Base-by-base conservation (phyloP, 1,284 basidiomycete species). In the Xerocomus amazonicus region DNA sequence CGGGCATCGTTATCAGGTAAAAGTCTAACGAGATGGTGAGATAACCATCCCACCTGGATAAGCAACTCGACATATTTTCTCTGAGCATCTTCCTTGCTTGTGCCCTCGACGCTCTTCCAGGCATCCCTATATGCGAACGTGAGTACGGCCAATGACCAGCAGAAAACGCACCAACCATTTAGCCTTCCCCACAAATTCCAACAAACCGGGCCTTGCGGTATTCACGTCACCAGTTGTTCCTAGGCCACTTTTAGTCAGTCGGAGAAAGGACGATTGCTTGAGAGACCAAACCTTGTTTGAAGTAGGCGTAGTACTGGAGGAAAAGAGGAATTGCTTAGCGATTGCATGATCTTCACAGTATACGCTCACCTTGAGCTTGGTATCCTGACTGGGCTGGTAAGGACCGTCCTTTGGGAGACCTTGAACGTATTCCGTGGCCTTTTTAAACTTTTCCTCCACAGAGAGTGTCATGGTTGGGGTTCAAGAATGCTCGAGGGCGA, bases 291-390 rank as follows among this genome's bases (percentile, higher is more conserved):
- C 89, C 89, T 77, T 95, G 92, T 78, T 97, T 97, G 79, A 78
- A 97, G 68, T 87, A 82, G 62, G 79, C 81, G 78, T 97, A 97
- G 77, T 96, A 96, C 93, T 96, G 49, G 39, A n/a, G 12, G 39
- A 51, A 35, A 23, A 4, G 2, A 23, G 19, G 19, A 23, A 23
- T 33, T 29, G 34, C 48, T 44, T 57, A 53, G 47, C 1, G 52
- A 51, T 50, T 31, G 48, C 31, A 44, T 13, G 43, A 51, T 57
- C 44, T 26, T 10, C 41, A 34, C 44, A 31, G 46, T 34, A 14
- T 43, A 40, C 16, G 70, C 83, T 64, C 66, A 87, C 93, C 62
- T 74, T 78, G 60, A 97, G 85, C 75, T 92, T 81, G 54, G 90
- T 84, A 27, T 89, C 85, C 60, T 80, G 74, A 28, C 75, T 63